Evolutionary conservation across 352 stramenopile species (phyloP).

Genomic region (Halophytophthora polymorphica): DNA sequence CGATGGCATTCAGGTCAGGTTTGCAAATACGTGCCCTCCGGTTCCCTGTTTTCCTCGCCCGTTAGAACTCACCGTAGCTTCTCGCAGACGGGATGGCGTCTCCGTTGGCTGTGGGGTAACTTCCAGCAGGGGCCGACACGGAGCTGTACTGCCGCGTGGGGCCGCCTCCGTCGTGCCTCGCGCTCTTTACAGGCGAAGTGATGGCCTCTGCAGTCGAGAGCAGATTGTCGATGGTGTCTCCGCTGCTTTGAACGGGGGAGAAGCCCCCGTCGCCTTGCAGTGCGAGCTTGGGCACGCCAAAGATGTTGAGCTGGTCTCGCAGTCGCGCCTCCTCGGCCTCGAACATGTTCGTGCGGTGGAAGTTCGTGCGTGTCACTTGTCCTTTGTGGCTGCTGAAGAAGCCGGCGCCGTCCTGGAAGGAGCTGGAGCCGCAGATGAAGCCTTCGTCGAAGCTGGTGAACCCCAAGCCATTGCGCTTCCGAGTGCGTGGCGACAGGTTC

Average conservation of each 20-base stretch:
- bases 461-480: slow-evolving; percentile 25
- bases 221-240: slow-evolving; percentile 56
- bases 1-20: too few species aligned
- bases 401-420: slow-evolving; percentile 52
- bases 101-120: neutral
- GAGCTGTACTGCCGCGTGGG: slow-evolving; percentile 2
- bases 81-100: neutral
- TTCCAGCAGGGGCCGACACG: slow-evolving; percentile 1
- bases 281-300: slow-evolving; percentile 50
- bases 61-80: neutral
- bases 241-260: slow-evolving; percentile 11
- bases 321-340: slow-evolving; percentile 53
- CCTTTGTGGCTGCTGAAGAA: slow-evolving; percentile 67
- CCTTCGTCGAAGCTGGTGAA: slow-evolving; percentile 26
- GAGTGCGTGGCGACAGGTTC: slow-evolving; percentile 20
- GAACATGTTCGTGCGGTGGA: slow-evolving; percentile 54
- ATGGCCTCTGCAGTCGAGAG: slow-evolving; percentile 22
- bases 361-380: slow-evolving; percentile 40
- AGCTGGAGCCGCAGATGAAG: slow-evolving; percentile 57
- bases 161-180: slow-evolving; percentile 11
- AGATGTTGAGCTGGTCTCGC: slow-evolving; percentile 56
- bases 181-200: slow-evolving; percentile 18
- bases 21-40: too few species aligned
- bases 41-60: too few species aligned
- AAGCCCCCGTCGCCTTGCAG: slow-evolving; percentile 17